Evolutionary conservation across 306 rosid genomes (phyloP).

Genomic region (Fragaria vesca): DNA sequence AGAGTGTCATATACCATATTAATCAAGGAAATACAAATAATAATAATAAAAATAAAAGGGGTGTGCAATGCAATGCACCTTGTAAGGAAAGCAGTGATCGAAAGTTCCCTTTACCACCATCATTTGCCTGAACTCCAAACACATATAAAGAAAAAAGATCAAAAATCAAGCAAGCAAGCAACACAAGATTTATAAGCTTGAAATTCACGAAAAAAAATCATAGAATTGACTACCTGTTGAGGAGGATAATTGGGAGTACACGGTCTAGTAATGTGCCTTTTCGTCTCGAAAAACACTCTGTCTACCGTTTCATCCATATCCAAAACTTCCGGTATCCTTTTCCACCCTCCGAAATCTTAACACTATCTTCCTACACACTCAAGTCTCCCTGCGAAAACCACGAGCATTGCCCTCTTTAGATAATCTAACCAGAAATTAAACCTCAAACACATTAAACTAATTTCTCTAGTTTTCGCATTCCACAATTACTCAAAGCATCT

Average conservation of each 20-base stretch:
- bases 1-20: neutral
- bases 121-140: conserved; percentile 44
- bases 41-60: neutral
- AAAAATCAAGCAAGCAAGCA: neutral
- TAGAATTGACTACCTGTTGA: conserved; percentile 36
- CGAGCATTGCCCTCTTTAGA: neutral
- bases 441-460: neutral
- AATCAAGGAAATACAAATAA: neutral
- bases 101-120: conserved; percentile 40
- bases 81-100: conserved; percentile 57
- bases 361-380: neutral
- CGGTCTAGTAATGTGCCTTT: conserved; percentile 63
- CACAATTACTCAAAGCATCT: neutral
- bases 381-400: neutral
- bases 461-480: neutral
- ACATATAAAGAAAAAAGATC: neutral
- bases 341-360: conserved; percentile 24
- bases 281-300: conserved; percentile 65
- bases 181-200: neutral
- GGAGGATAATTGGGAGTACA: conserved; percentile 56
- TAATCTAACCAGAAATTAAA: neutral
- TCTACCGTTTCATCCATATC: conserved; percentile 46
- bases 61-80: conserved; percentile 41
- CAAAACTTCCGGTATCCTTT: conserved; percentile 1
- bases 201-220: neutral